Evolutionary conservation across 1,284 basidiomycete genomes (phyloP), one percentile per base, ranked within the genome.

Genomic region (Ganoderma boninense): DNA sequence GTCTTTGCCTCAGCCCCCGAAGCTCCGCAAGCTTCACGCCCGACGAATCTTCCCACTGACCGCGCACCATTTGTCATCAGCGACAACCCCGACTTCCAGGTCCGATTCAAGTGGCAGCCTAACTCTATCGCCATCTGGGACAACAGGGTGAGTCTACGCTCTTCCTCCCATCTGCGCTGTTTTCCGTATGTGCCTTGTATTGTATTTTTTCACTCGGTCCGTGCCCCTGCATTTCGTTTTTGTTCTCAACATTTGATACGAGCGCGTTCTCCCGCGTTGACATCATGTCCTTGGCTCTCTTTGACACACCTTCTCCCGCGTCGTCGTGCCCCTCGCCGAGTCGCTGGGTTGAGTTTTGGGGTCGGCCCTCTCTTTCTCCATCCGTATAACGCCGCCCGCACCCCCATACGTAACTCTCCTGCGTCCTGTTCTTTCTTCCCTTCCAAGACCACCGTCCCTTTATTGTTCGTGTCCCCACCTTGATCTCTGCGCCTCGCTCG

Each of bases 51-150:
- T 66, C 59, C 68, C 67, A 60, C 61, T 71, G 65, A 67, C 66
- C 63, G n/a, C 59, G 62, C 56, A 52, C 62, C 38, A 57, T 59
- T 69, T 69, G 49, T 69, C 63, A 54, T 42, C 74, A 84, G 84
- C 64, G 86, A 88, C 74, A 92, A 90, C 78, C 86, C 88, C 13
- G 92, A 93, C 78, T 89, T 89, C 80, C 92, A 93, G 74, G 90
- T 92, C 54, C 88, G 91, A 69, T 92, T 92, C 85, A 87, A 84
- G 70, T 93, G 92, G 92, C 85, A 89, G 77, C 82, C 84, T 38
- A 89, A 92, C 78, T 89, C 89, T 32, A 82, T 93, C 68, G 92
- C 90, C 26, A 82, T 93, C 77, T 93, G 92, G 92, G 91, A 93
- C 75, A 92, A 92, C 80, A 85, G 91, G 79, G 90, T 90, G 75